Base-by-base conservation (phyloP, 345 rosid species). In the Kernera saxatilis region DNA sequence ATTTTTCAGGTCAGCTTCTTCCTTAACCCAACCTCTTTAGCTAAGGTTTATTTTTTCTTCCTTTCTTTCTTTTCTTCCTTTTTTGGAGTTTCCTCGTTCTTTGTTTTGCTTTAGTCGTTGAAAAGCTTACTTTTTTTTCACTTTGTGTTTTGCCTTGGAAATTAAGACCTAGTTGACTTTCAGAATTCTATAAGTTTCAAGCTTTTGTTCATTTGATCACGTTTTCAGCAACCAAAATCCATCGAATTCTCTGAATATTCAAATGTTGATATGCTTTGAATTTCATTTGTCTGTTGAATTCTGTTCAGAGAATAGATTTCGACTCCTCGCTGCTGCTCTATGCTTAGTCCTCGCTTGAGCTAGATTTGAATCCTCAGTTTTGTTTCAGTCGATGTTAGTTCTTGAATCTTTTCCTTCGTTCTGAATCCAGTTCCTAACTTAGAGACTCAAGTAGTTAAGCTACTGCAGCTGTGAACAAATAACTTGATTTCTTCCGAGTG, bases 121-220 rank as follows among this genome's bases (percentile, higher is more conserved):
- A 11, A 70, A 76, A 76, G 70, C 53, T 74, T 51, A 41, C 61
- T 30, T 51, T 61, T 26, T 71, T n/a, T 19, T 8, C 55, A 23
- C 41, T 52, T 36, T 58, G 21, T 61, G 50, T 57, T 69, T 54
- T 54, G 50, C 61, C 64, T 69, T 53, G 44, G 22, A 50, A 53
- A 35, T 53, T 44, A 43, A 33, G 39, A 64, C 62, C 64, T 45
- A 43, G 70, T 76, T 76, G 74, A 69, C 75, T 76, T 69, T 69
- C 37, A 53, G 3, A 62, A 63, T 45, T 59, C 54, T 46, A 4
- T 3, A 66, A 69, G 65, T 35, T 62, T 10, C 23, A 6, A 63
- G 19, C 60, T 63, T 63, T 67, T 48, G 37, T 59, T 50, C 52
- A 15, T 37, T 29, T 73, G 36, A 56, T 39, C 39, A 18, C 64